A percentile compares a stretch with the other conserved stretches of the same genome.
Conservation (phyloP, 163 green algal species). For the Scenedesmus sp. region DNA sequence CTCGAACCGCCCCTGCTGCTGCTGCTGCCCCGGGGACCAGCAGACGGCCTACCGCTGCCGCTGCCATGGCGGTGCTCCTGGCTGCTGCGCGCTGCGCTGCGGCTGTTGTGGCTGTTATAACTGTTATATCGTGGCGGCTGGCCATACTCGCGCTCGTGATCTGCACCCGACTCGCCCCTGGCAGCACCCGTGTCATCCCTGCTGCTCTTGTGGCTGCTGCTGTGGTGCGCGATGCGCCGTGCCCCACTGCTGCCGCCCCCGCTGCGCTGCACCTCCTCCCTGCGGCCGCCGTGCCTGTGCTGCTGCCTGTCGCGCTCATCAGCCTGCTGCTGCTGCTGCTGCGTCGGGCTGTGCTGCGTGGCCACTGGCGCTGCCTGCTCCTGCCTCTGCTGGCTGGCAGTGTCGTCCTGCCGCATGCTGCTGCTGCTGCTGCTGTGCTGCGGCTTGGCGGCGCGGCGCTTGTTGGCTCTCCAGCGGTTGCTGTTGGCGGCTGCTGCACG, state of each 20-base stretch:
- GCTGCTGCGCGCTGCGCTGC: not conserved
- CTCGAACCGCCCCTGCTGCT: not conserved
- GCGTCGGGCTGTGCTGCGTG: not conserved
- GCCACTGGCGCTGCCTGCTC: not conserved
- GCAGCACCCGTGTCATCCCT: not conserved
- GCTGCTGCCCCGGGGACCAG: not conserved
- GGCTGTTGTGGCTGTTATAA: not conserved
- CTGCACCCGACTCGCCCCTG: not conserved
- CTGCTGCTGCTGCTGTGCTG: slow-evolving; percentile 18
- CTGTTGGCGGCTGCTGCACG: not conserved
- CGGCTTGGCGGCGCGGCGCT: not conserved
- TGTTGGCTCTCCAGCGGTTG: slow-evolving; percentile 4
- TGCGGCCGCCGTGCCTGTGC: not conserved
- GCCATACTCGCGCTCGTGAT: not conserved
- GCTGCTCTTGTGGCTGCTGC: not conserved
- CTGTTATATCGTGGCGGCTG: not conserved
- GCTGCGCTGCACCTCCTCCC: not conserved
- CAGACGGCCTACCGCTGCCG: not conserved
- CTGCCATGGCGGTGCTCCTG: not conserved
- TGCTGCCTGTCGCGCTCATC: not conserved
- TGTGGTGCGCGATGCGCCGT: not conserved
- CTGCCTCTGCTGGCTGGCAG: not conserved
- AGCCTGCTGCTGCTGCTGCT: not conserved
- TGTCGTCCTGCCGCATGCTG: not conserved
- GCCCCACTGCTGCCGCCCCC: not conserved